Conservation (phyloP, 202 grass and related monocot species). For the Alloteropsis angusta region DNA sequence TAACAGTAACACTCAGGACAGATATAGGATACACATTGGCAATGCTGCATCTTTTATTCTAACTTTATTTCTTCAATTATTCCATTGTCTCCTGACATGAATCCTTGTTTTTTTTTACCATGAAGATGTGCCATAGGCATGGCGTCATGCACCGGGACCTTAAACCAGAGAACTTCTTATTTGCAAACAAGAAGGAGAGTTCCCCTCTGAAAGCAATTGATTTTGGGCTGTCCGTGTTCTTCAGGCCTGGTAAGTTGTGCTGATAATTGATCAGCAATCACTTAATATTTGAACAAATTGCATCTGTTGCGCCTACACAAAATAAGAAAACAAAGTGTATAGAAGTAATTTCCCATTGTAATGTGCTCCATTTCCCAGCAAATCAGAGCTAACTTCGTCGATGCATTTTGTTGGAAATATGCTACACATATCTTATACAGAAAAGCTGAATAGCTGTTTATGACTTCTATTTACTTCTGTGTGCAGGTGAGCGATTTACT, state of each 20-base stretch:
- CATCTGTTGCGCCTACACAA: background rate
- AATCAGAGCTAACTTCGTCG: background rate
- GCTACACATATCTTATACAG: background rate
- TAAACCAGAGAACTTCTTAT: constrained; percentile 76
- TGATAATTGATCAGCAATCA: background rate
- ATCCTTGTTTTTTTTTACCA: background rate
- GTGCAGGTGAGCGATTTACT: constrained; percentile 41
- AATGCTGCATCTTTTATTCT: background rate
- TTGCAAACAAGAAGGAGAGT: constrained; percentile 50
- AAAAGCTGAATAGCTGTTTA: constrained; percentile 13
- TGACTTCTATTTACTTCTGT: background rate
- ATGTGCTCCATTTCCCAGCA: constrained; percentile 7
- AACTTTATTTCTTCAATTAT: constrained; percentile 19
- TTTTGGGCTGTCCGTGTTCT: constrained; percentile 76
- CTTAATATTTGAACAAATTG: background rate
- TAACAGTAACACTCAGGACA: background rate
- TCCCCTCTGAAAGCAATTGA: constrained; percentile 71
- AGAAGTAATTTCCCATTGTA: background rate
- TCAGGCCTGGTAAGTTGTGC: constrained; percentile 54
- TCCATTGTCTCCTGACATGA: constrained; percentile 11
- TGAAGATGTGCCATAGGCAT: constrained; percentile 59
- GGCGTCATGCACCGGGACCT: constrained; percentile 75
- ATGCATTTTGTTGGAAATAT: background rate
- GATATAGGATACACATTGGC: background rate
- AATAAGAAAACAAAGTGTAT: background rate